These are phyloP conservation scores for Linnemannia schmuckeri DNA, from an alignment of 192 early-diverging fungal genomes.

Conservation along the genomic window DNA sequence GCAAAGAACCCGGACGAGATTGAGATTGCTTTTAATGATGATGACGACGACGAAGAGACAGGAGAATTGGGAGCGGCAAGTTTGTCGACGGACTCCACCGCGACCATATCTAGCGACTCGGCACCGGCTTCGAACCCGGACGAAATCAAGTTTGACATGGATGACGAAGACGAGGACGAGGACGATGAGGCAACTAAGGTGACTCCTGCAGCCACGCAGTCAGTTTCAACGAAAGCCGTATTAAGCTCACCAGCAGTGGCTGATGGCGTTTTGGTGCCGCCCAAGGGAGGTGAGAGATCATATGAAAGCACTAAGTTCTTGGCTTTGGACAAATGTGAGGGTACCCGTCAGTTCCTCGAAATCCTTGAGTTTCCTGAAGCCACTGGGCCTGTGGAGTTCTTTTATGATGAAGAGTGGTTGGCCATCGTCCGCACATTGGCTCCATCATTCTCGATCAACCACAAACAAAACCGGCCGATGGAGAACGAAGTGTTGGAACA, in stretches of 20 bases:
- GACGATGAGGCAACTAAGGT: conserved; percentile 3
- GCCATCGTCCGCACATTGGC: conserved; percentile 78
- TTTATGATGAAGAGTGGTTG: conserved; percentile 91
- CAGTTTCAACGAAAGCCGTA: conserved; percentile 11
- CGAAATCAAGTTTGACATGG: conserved; percentile 66
- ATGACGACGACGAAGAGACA: conserved; percentile 21
- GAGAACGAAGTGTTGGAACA: conserved; percentile 54
- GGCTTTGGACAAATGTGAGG: conserved; percentile 95
- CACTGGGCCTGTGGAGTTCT: conserved; percentile 64
- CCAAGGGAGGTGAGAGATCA: conserved; percentile 19
- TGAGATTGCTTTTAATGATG: conserved; percentile 42
- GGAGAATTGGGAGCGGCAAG: not conserved
- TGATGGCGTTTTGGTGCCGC: not conserved
- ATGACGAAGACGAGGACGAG: conserved; percentile 55
- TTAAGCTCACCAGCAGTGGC: not conserved
- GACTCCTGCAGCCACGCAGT: not conserved
- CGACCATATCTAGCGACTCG: not conserved
- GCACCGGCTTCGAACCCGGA: conserved; percentile 66
- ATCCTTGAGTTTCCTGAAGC: conserved; percentile 64
- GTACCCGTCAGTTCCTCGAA: conserved; percentile 81
- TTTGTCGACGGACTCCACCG: not conserved
- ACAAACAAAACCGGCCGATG: conserved; percentile 65
- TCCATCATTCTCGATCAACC: conserved; percentile 62
- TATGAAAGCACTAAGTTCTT: conserved; percentile 81
- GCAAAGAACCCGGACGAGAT: conserved; percentile 59